Conservation (phyloP, 768 basidiomycete genomes). For the Coprinopsis strossmayeri region DNA sequence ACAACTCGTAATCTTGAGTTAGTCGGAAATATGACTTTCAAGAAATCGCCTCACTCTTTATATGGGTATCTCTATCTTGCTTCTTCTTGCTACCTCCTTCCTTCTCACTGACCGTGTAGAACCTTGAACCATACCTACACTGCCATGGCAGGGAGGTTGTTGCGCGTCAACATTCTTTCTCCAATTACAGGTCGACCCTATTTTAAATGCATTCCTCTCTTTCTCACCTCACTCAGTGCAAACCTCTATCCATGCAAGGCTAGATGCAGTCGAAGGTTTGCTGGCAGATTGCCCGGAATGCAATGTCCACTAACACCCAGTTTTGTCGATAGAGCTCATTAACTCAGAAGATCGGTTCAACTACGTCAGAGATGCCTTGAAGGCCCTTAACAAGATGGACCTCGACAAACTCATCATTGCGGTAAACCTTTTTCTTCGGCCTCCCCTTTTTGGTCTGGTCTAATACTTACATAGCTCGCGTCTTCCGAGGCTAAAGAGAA, state of each 20-base stretch:
- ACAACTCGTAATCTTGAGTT: constrained; percentile 87
- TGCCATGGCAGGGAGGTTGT: constrained; percentile 80
- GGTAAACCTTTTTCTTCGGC: constrained; percentile 27
- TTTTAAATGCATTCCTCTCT: neutral
- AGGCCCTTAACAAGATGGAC: constrained; percentile 71
- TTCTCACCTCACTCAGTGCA: constrained; percentile 33
- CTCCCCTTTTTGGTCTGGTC: neutral
- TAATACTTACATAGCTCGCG: constrained; percentile 43
- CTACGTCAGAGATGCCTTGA: constrained; percentile 61
- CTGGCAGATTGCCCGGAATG: neutral
- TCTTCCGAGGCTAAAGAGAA: constrained; percentile 52
- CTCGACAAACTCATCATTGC: constrained; percentile 81
- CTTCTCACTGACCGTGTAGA: constrained; percentile 26
- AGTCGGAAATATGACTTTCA: constrained; percentile 63
- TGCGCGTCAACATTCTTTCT: constrained; percentile 76
- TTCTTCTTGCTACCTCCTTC: neutral
- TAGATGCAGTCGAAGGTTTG: constrained; percentile 79
- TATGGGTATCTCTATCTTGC: constrained; percentile 58
- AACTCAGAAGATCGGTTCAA: constrained; percentile 70
- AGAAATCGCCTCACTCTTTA: constrained; percentile 67
- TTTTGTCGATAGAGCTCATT: constrained; percentile 53
- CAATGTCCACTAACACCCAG: neutral
- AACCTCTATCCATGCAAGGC: constrained; percentile 65
- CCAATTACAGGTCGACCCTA: constrained; percentile 57
- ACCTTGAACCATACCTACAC: constrained; percentile 79